Evolutionary conservation across 768 basidiomycete species (phyloP), one percentile per base, ranked within the genome.

Genomic region (Galerina marginata): DNA sequence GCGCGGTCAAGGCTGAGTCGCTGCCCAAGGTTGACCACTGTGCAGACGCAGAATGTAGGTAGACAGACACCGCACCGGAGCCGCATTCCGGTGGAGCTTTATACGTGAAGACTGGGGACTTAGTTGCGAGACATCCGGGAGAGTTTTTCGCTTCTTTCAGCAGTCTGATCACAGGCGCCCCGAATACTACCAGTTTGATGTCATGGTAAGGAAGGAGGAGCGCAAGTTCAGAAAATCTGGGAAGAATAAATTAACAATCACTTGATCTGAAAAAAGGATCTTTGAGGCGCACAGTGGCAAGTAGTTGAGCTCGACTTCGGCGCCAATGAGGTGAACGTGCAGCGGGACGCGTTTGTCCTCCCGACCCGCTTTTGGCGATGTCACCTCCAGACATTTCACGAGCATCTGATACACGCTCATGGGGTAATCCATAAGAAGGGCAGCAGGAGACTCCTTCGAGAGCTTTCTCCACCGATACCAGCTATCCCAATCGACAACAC

Each of bases 181-280:
- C 51, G 14, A 42, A 53, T 3, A 53, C 3, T 2, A 53, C 51
- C 51, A 53, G 23, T n/a, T 53, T 53, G 25, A 53, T 53, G 23
- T 53, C 51, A n/a, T 53, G 51, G 33, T 53, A 53, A 40, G 51
- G 51, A 6, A 53, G 39, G 23, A 53, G 51, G 29, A 42, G 51
- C 23, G 51, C 51, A 23, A 53, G 25, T 37, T 53, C 39, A 9
- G 51, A 53, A 25, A 53, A 53, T 25, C 39, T 53, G 20, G 7
- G 25, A 40, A n/a, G 12, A 23, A 37, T 29, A 23, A 39, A 33
- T 33, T 7, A 33, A 7, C 7, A 33, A 7, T 33, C 29, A 33
- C 4, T 33, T 33, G 29, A 33, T 33, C 7, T 20, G 20, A 33
- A 33, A 33, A 23, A 12, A 1, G 46, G 29, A 26, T 6, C 2